phyloP scores from a whole-genome alignment of 768 basidiomycete genomes.

The Psilocybe tampanensis region DNA sequence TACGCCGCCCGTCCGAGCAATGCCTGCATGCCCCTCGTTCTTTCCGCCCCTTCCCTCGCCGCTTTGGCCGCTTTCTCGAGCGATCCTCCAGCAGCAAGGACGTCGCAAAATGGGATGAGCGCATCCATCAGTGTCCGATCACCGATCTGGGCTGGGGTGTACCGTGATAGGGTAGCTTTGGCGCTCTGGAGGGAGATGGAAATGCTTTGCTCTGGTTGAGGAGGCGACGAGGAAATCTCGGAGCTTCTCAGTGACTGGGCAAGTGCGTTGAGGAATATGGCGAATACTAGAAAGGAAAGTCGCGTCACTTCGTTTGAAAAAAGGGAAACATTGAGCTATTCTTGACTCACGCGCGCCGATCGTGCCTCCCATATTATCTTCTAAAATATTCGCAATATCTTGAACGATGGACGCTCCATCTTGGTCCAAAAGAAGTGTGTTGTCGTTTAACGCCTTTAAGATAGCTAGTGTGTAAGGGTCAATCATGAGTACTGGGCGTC shows the following conservation, averaged over 20 bases:
- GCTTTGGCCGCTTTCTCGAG: background rate
- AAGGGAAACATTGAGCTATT: background rate
- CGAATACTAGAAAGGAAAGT: constrained; percentile 34
- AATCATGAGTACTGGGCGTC: background rate
- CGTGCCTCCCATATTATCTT: constrained; percentile 59
- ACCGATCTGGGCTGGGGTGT: constrained; percentile 55
- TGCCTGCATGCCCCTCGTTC: background rate
- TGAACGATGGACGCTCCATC: constrained; percentile 25
- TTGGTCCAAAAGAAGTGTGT: constrained; percentile 16
- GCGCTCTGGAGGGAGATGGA: constrained; percentile 24
- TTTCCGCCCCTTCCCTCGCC: background rate
- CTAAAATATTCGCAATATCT: constrained; percentile 42
- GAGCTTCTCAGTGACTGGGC: constrained; percentile 18
- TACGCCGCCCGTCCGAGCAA: background rate
- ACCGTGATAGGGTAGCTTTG: constrained; percentile 30
- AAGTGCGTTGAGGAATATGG: constrained; percentile 44
- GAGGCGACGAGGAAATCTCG: background rate
- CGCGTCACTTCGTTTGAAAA: background rate
- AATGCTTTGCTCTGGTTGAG: background rate
- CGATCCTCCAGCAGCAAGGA: background rate
- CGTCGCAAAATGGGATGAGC: constrained; percentile 45
- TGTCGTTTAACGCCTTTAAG: constrained; percentile 6
- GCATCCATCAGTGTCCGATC: constrained; percentile 63
- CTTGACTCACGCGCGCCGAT: constrained; percentile 47
- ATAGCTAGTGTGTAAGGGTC: constrained; percentile 1